Base-by-base conservation (phyloP, 2,329 filamentous ascomycete genomes). In the Xylariaceae sp. region DNA sequence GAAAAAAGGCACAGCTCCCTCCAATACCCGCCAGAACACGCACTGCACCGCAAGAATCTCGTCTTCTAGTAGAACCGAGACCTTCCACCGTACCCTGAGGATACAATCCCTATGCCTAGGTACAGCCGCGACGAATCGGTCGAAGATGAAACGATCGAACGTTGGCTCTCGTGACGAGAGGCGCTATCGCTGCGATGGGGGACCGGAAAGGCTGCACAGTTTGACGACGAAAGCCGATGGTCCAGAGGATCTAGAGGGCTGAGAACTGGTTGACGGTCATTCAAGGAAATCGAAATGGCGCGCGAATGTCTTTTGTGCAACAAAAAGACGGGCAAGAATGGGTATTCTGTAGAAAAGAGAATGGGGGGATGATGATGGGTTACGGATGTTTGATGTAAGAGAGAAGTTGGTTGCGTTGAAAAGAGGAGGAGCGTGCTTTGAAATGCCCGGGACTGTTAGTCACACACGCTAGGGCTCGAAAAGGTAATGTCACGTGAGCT, bases 11-110 rank as follows among this genome's bases (percentile, higher is more conserved):
- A 58, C 64, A 64, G 65, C 59, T 66, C 63, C 67, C 66, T 66
- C 60, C 62, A 64, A 59, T 65, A 57, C 67, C 68, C 62, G 61
- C 68, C 63, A 63, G 62, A 57, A 63, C 56, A 68, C 62, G 61
- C 64, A 59, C 53, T 64, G 60, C 56, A 67, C 65, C 66, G 64
- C 60, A 62, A 63, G 54, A 63, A 67, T 68, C 64, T 69, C 62
- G 68, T 68, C 64, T 67, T 63, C 67, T 67, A 62, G 55, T 66
- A 59, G 66, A 64, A 59, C 66, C 59, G 62, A 67, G 65, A 66
- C 65, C 66, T 67, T 65, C 69, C 63, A 67, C 68, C 67, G 65
- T 64, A 64, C 62, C 66, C 68, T 64, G 64, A 64, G 57, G 66
- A 63, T 64, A 61, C 55, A 62, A 64, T 63, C 63, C 65, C 66